Conservation (phyloP, 2,329 filamentous ascomycete species). For the Arthrobotrys pseudoclavata region DNA sequence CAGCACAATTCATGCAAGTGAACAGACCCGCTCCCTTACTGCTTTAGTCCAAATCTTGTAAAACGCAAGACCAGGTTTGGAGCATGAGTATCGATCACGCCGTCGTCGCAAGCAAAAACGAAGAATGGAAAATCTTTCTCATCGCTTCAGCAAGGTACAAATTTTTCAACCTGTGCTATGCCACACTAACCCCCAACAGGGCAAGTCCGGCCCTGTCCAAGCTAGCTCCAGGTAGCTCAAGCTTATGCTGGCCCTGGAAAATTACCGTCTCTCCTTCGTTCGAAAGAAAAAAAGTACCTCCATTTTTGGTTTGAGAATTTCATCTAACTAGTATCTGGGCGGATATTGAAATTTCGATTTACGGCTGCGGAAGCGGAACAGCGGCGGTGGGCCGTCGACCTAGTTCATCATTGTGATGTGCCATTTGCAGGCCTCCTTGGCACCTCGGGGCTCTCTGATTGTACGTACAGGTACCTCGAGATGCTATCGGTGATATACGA, state of each 20-base stretch:
- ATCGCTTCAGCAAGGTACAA: conserved; percentile 61
- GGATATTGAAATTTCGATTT: conserved; percentile 32
- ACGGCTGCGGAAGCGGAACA: conserved; percentile 60
- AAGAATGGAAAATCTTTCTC: conserved; percentile 56
- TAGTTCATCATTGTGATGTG: conserved; percentile 59
- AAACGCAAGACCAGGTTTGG: conserved; percentile 52
- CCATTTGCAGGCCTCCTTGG: conserved; percentile 39
- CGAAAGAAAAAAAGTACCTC: conserved; percentile 31
- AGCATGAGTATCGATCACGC: conserved; percentile 55
- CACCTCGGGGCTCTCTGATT: conserved; percentile 9
- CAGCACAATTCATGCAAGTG: conserved; percentile 60
- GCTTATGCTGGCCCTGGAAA: conserved; percentile 48
- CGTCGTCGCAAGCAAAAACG: conserved; percentile 36
- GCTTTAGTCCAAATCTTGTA: conserved; percentile 50
- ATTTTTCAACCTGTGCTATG: conserved; percentile 40
- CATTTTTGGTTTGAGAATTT: conserved; percentile 35
- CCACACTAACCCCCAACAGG: conserved; percentile 46
- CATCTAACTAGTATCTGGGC: conserved; percentile 32
- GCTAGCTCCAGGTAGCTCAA: conserved; percentile 45
- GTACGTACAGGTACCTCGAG: conserved; percentile 29
- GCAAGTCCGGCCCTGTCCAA: conserved; percentile 38
- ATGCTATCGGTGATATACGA: conserved; percentile 47
- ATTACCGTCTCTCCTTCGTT: conserved; percentile 25
- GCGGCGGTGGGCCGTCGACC: conserved; percentile 57
- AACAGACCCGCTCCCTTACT: conserved; percentile 56